These are phyloP conservation scores for Boletus tomentosulus DNA, from an alignment of 768 basidiomycete species.

Conservation along the genomic window DNA sequence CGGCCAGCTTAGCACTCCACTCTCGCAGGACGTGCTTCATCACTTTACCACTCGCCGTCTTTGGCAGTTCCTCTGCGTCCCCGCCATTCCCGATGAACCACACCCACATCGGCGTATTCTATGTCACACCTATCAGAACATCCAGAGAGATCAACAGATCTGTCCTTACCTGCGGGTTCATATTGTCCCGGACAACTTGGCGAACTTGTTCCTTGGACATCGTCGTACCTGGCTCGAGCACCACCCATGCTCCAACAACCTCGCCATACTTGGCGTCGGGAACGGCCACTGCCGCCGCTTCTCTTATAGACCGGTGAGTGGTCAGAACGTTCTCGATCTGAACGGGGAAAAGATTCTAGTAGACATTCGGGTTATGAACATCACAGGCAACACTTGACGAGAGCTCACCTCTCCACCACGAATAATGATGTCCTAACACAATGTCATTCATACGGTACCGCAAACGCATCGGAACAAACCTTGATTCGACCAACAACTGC, in stretches of 20 bases:
- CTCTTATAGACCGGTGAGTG: constrained; percentile 51
- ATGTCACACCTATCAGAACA: not conserved
- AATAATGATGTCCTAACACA: constrained; percentile 69
- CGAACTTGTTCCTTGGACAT: constrained; percentile 53
- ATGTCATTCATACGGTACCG: constrained; percentile 1
- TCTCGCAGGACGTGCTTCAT: constrained; percentile 73
- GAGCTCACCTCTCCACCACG: constrained; percentile 71
- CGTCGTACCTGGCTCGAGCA: constrained; percentile 37
- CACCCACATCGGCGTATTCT: constrained; percentile 81
- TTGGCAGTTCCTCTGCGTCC: constrained; percentile 56
- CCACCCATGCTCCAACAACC: constrained; percentile 78
- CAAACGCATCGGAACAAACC: constrained; percentile 33
- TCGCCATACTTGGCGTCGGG: constrained; percentile 69
- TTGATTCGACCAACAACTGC: constrained; percentile 78
- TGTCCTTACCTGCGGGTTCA: constrained; percentile 74
- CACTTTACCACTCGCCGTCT: constrained; percentile 85
- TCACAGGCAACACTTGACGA: not conserved
- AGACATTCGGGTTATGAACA: not conserved
- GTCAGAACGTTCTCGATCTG: constrained; percentile 78
- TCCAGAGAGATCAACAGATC: not conserved
- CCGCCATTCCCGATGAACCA: constrained; percentile 78
- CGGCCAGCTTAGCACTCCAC: constrained; percentile 59
- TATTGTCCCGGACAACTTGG: constrained; percentile 46
- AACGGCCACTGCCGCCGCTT: constrained; percentile 72
- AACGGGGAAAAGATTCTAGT: constrained; percentile 78